Percentiles rank a stretch among this genome's conserved stretches.
Evolutionary conservation across 768 basidiomycete genomes (phyloP).

Genomic region (Candolleomyces eurysporus): DNA sequence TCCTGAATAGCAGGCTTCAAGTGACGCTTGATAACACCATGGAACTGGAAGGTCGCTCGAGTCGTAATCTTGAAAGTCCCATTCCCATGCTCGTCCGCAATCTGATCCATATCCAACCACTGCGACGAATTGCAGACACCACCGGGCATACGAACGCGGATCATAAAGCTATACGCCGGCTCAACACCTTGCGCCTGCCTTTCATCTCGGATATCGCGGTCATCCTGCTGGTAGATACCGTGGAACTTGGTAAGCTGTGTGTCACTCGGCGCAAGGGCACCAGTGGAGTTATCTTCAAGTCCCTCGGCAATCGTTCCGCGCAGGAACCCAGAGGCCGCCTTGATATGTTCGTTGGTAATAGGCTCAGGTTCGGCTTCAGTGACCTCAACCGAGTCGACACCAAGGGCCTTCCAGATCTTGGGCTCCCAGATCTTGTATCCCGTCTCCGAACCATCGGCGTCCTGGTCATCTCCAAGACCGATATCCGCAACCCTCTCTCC

Average conservation of each 20-base stretch:
- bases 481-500: constrained; percentile 70
- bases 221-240: constrained; percentile 95
- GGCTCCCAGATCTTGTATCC: constrained; percentile 98
- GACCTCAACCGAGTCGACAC: constrained; percentile 86
- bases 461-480: constrained; percentile 95
- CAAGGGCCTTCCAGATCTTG: constrained; percentile 87
- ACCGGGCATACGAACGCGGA: constrained; percentile 93
- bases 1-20: constrained; percentile 95
- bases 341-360: constrained; percentile 99
- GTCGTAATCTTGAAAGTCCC: constrained; percentile 98
- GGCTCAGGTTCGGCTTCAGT: constrained; percentile 92
- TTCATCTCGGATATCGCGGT: constrained; percentile 97
- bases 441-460: constrained; percentile 92
- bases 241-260: constrained; percentile 98
- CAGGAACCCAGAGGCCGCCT: constrained; percentile 90
- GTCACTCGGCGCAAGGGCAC: constrained; percentile 88
- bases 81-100: constrained; percentile 92
- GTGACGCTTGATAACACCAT: constrained; percentile 96
- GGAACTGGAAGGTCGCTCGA: constrained; percentile 98
- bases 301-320: constrained; percentile 96
- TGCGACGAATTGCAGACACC: constrained; percentile 91
- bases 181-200: constrained; percentile 89
- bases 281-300: constrained; percentile 79
- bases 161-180: constrained; percentile 98
- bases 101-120: constrained; percentile 95